Conservation (phyloP, 805 yeast species). For the Blastobotrys robertii region DNA sequence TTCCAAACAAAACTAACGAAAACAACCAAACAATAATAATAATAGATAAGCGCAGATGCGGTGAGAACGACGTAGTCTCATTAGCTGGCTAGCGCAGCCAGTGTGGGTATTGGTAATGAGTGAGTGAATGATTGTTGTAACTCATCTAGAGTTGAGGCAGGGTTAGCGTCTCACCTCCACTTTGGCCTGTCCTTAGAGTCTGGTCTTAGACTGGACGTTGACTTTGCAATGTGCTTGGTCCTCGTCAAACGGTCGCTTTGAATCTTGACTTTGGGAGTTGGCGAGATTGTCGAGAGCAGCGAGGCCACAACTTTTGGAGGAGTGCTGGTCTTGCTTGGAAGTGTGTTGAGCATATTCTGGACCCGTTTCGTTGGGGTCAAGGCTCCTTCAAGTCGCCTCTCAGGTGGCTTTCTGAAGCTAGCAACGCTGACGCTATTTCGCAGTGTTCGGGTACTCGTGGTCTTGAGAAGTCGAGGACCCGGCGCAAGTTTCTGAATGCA, state of each 20-base stretch:
- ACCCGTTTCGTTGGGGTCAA: constrained; percentile 1
- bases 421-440: too few relatives aligned
- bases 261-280: too few relatives aligned
- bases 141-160: background rate
- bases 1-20: too few relatives aligned
- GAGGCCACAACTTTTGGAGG: constrained; percentile 1
- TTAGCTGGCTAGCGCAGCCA: background rate
- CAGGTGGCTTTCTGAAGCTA: background rate
- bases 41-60: constrained; percentile 1
- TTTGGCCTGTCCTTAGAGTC: too few relatives aligned
- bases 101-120: background rate
- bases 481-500: too few relatives aligned
- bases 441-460: too few relatives aligned
- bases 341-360: constrained; percentile 6
- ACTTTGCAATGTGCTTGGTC: too few relatives aligned
- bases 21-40: background rate
- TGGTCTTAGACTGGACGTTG: too few relatives aligned
- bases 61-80: constrained; percentile 1
- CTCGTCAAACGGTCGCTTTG: too few relatives aligned
- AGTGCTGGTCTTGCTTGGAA: constrained; percentile 5
- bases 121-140: background rate
- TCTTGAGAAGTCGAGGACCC: too few relatives aligned
- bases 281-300: background rate
- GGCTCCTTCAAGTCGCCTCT: background rate
- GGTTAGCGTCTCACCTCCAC: too few relatives aligned